Evolutionary conservation across 2,329 filamentous ascomycete genomes (phyloP).

Genomic region (Ciborinia camelliae): DNA sequence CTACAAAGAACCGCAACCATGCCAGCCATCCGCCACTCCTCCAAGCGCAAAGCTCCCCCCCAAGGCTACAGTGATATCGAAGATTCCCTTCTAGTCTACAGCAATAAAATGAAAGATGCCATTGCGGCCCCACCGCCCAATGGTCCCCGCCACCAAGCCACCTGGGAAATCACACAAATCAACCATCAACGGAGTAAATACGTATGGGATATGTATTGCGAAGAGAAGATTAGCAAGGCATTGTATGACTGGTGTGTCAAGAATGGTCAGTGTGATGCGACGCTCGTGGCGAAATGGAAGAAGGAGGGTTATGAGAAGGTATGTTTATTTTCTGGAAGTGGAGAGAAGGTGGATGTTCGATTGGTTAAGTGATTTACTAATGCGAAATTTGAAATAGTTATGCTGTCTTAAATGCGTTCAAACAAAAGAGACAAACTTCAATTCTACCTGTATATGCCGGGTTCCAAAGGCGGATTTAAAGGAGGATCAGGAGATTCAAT

Average conservation of each 20-base stretch:
- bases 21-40: conserved; percentile 73
- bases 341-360: neutral
- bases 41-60: conserved; percentile 77
- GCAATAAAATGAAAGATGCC: conserved; percentile 91
- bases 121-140: conserved; percentile 83
- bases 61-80: conserved; percentile 87
- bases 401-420: conserved; percentile 96
- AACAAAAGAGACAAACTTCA: conserved; percentile 99
- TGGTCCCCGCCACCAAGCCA: conserved; percentile 79
- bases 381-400: conserved; percentile 50
- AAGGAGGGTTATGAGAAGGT: conserved; percentile 99
- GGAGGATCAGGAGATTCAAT: conserved; percentile 86
- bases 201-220: conserved; percentile 96
- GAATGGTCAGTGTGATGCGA: conserved; percentile 92
- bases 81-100: conserved; percentile 79
- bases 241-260: conserved; percentile 96
- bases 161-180: conserved; percentile 98
- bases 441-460: conserved; percentile 93
- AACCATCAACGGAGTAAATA: conserved; percentile 88
- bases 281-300: conserved; percentile 99
- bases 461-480: conserved; percentile 88
- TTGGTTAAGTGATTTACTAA: conserved; percentile 9
- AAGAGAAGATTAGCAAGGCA: conserved; percentile 87
- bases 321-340: conserved; percentile 30
- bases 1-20: conserved; percentile 44